Evolutionary conservation across 2,329 filamentous ascomycete genomes (phyloP), one percentile per base, ranked within the genome.

Genomic region (Colletotrichum destructivum): DNA sequence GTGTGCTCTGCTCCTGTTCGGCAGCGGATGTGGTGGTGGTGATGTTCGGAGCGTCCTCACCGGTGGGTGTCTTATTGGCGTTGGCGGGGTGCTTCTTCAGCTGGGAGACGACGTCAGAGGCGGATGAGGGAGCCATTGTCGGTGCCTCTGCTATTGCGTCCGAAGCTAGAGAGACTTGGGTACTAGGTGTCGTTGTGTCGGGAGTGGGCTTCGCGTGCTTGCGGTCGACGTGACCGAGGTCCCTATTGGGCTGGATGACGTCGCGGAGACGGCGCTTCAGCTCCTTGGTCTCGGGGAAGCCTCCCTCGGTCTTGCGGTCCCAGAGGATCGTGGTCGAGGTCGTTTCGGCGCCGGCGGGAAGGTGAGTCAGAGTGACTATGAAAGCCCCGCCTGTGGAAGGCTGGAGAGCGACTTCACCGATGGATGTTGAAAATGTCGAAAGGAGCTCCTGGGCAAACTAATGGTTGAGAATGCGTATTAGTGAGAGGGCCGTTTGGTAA

Each of bases 371-470:
- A 70, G 91, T 88, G 15, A 98, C 91, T 26, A 89, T 87, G 78
- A 98, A 99, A 2, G 93, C 86, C 0, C 96, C 96, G 21, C 96
- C 95, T 0, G 94, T 97, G 16, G 91, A 87, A 0, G 96, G 96
- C 75, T 97, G 90, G 9, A 99, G 88, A 18, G 96, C 91, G 12
- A 98, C 92, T 81, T 98, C 96, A 73, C 95, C 95, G 2, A 98
- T 88, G 55, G 90, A 87, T 2, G 91, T 94, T 66, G 90, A 90
- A 84, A 99, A 99, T 0, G 96, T 99, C 1, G 94, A 97, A 47
- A 99, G 90, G 55, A 99, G 91, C 82, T 98, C 96, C 87, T 98
- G 96, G 60, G 92, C 96, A 81, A 93, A 98, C 94, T 98, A 76
- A 6, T 57, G n/a, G 40, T 55, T 18, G 13, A 8, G 31, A 60